Conservation (phyloP, 345 rosid genomes). For the Populus nigra region DNA sequence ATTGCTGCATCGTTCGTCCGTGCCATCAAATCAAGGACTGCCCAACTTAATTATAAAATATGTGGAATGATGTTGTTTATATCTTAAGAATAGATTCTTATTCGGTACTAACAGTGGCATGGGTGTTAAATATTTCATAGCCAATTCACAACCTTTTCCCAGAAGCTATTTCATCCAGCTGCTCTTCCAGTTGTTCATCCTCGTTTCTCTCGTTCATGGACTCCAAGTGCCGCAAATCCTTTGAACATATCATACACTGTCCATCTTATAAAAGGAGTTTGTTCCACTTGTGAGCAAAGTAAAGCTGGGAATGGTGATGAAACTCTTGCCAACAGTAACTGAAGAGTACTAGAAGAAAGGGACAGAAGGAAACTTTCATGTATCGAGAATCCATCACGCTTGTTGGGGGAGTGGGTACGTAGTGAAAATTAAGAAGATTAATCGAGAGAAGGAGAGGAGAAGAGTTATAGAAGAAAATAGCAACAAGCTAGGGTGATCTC, state of each 20-base stretch:
- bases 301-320: background rate
- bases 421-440: background rate
- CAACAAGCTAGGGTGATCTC: background rate
- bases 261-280: background rate
- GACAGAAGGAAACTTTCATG: background rate
- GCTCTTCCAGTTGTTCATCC: background rate
- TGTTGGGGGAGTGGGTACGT: background rate
- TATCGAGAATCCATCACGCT: background rate
- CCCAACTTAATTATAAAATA: too few species aligned
- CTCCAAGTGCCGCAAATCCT: background rate
- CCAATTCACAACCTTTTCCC: background rate
- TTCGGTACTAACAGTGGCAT: too few species aligned
- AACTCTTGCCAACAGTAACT: background rate
- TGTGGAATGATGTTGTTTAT: background rate
- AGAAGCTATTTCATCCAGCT: background rate
- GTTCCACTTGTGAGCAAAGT: background rate
- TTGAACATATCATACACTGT: background rate
- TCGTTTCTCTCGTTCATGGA: background rate
- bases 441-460: background rate
- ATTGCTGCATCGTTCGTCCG: background rate
- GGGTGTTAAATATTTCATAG: too few species aligned
- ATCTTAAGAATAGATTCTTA: too few species aligned
- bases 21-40: too few species aligned
- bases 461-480: background rate
- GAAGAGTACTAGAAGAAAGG: background rate